Percentiles rank a stretch among this genome's conserved stretches.
Conservation (phyloP, 208 protist genomes). For the Leishmania tropica region DNA sequence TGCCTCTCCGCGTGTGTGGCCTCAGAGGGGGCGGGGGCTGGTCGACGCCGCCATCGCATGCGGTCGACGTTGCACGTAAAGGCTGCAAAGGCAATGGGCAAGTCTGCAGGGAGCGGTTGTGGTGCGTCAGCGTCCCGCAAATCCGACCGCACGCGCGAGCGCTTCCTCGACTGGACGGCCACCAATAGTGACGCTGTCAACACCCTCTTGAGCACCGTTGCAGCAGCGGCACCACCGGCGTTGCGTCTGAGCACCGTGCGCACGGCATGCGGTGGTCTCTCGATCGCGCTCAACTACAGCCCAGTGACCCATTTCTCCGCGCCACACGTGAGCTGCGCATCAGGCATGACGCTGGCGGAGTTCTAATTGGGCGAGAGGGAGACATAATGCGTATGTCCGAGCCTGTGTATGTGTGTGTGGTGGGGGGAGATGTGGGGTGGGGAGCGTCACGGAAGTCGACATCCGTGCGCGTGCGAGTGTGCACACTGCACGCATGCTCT, state of each 20-base stretch:
- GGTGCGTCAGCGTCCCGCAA: background rate
- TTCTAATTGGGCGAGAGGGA: background rate
- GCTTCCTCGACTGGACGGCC: background rate
- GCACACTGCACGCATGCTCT: background rate
- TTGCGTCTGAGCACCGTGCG: constrained; percentile 14
- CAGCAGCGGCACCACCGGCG: background rate
- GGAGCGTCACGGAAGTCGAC: background rate
- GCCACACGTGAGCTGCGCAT: constrained; percentile 27
- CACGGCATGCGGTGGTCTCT: constrained; percentile 28
- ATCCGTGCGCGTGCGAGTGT: background rate
- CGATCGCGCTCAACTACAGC: constrained; percentile 42
- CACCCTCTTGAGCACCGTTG: too few relatives aligned
- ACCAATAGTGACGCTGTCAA: background rate
- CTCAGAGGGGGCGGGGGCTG: background rate
- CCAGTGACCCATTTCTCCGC: constrained; percentile 45
- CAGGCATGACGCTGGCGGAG: constrained; percentile 25
- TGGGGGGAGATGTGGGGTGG: background rate
- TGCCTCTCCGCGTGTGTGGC: constrained; percentile 38
- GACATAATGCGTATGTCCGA: background rate
- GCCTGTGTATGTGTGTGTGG: constrained; percentile 4
- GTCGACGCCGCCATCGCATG: constrained; percentile 14
- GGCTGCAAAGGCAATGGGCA: background rate
- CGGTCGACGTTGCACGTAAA: constrained; percentile 14
- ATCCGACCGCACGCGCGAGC: background rate
- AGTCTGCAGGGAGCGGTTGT: background rate